A percentile compares a stretch with the other conserved stretches of the same genome.
phyloP scores from a whole-genome alignment of 305 asterid species.

The Solanum hybrid region DNA sequence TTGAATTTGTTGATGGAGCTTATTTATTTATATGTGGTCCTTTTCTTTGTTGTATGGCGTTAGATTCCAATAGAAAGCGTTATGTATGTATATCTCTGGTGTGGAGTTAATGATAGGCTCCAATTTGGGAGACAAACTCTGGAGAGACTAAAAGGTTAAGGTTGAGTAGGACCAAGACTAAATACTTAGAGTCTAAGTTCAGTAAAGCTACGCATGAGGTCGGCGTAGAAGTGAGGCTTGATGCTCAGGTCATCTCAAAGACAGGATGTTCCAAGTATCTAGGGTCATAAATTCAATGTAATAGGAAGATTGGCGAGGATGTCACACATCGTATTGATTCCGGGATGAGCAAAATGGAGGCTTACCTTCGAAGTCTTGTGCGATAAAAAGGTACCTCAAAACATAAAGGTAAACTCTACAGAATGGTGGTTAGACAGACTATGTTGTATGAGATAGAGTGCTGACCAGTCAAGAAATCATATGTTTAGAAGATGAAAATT shows the following conservation, averaged over 20 bases:
- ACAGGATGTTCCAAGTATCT: background rate
- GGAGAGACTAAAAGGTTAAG: background rate
- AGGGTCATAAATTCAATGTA: background rate
- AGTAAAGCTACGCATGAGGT: background rate
- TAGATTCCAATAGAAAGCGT: background rate
- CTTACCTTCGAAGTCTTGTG: background rate
- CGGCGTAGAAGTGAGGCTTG: background rate
- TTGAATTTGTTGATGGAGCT: background rate
- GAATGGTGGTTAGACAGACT: background rate
- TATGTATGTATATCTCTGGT: background rate
- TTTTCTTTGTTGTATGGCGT: background rate
- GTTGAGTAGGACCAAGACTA: background rate
- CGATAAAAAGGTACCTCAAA: background rate
- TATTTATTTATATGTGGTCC: background rate
- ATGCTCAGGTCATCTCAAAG: background rate
- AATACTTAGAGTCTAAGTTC: background rate
- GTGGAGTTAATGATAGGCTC: background rate
- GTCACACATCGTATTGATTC: background rate
- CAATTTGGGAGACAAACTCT: background rate
- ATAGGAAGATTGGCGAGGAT: background rate
- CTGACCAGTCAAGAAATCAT: background rate
- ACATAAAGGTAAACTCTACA: background rate
- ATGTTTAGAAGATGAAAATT: background rate
- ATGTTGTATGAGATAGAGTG: background rate
- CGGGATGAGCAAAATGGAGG: background rate